Percentiles rank a stretch among this genome's conserved stretches.
These are phyloP conservation scores for Amniculicola lignicola DNA, from an alignment of 495 filamentous ascomycete genomes.

Conservation along the genomic window DNA sequence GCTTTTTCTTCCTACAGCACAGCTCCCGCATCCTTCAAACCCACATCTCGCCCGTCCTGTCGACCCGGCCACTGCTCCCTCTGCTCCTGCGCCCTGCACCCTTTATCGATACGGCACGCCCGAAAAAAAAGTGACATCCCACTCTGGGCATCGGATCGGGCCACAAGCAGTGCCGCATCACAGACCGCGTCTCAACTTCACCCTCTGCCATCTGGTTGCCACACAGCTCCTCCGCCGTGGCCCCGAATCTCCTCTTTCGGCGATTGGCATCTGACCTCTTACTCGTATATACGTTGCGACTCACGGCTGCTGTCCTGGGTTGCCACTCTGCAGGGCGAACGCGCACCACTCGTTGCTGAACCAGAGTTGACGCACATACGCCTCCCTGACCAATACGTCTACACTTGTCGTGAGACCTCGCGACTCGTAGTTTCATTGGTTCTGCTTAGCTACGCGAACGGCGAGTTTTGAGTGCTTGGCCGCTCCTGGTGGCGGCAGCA, in stretches of 20 bases:
- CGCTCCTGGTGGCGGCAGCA: constrained; percentile 26
- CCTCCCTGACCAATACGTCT: constrained; percentile 5
- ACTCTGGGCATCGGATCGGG: too few species aligned
- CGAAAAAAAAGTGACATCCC: constrained; percentile 6
- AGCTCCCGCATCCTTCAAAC: too few species aligned
- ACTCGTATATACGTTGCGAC: constrained; percentile 17
- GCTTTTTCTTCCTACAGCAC: background rate
- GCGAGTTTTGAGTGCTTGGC: constrained; percentile 21
- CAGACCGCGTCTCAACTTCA: constrained; percentile 23
- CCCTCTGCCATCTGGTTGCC: constrained; percentile 1
- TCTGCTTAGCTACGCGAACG: constrained; percentile 28
- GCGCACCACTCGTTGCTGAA: constrained; percentile 16
- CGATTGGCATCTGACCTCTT: background rate
- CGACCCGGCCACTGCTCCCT: too few species aligned
- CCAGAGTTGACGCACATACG: constrained; percentile 17
- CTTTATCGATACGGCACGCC: constrained; percentile 30
- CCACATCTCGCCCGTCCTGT: too few species aligned
- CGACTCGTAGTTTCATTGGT: constrained; percentile 15
- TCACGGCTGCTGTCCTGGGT: constrained; percentile 27
- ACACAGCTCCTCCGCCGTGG: constrained; percentile 4
- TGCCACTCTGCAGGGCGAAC: constrained; percentile 18
- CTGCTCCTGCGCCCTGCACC: too few species aligned
- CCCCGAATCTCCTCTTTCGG: background rate
- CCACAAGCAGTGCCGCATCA: constrained; percentile 8
- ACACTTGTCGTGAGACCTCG: constrained; percentile 9